Evolutionary conservation across 2,329 filamentous ascomycete species (phyloP), one percentile per base, ranked within the genome.

Genomic region (Claviceps sp.): DNA sequence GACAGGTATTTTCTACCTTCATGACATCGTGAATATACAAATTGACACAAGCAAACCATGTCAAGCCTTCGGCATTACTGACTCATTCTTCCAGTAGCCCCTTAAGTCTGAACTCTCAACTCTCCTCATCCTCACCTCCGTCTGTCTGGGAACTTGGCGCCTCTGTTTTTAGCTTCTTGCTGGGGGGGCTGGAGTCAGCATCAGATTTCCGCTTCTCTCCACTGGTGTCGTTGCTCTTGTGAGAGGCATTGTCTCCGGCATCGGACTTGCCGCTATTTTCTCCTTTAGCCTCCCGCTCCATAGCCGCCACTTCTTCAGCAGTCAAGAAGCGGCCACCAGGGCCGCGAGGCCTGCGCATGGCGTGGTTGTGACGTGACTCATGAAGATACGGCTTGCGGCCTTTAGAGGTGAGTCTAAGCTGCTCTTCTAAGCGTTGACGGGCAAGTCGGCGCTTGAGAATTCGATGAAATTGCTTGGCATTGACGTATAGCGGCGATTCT

Each of bases 391-490:
- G 93, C 70, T 96, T 97, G 39, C 93, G 82, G 26, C 91, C 91
- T 70, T 98, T 98, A 10, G 86, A 94, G 0, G 93, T 97, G 53
- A 97, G 73, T 43, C 93, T 82, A 44, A 98, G 71, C 51, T 90
- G 87, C 67, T 98, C 93, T 67, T 98, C 93, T 16, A 98, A 75
- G 65, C 88, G 89, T 68, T 97, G 93, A 38, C 93, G 81, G 6
- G 93, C 93, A 57, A 97, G 89, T 54, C 93, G 81, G 53, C 93
- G 81, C 74, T 98, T 97, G 51, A 98, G 71, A 48, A 98, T 98
- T 26, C 93, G 86, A 65, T 98, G 93, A 60, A 98, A 98, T 63
- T 98, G 93, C 68, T 98, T 98, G 5, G 93, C 93, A 62, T 98
- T 98, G 62, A 98, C 93, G 61, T 98, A 98, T 1, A 98, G 74